A percentile compares a stretch with the other conserved stretches of the same genome.
Evolutionary conservation across 352 stramenopile species (phyloP).

Genomic region (Globisporangium barbulae): DNA sequence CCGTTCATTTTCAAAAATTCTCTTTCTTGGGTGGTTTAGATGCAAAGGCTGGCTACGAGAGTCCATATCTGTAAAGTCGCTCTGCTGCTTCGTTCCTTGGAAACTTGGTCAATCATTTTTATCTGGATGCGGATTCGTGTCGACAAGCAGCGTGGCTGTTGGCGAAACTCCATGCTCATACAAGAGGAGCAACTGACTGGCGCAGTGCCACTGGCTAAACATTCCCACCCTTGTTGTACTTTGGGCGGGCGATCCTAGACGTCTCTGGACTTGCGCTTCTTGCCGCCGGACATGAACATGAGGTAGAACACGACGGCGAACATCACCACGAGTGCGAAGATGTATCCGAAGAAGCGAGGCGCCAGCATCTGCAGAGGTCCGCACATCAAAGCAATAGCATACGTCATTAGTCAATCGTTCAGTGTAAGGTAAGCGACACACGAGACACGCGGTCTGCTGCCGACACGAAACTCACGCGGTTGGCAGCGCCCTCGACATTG

Average conservation of each 20-base stretch:
- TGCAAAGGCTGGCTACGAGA: no score
- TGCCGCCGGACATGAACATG: slow-evolving; percentile 37
- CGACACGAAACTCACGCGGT: slow-evolving; percentile 27
- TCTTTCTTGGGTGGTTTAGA: no score
- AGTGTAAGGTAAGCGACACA: background rate
- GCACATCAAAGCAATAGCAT: background rate
- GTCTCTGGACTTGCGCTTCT: slow-evolving; percentile 23
- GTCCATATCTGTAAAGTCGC: background rate
- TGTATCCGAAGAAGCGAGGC: slow-evolving; percentile 57
- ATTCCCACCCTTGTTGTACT: background rate
- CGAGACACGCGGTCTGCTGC: background rate
- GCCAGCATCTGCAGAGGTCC: slow-evolving; percentile 42
- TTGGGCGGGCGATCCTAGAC: background rate
- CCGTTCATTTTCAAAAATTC: background rate
- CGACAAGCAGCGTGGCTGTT: background rate
- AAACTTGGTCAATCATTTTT: background rate
- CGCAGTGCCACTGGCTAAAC: no score
- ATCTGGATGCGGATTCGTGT: background rate
- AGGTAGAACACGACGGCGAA: slow-evolving; percentile 51
- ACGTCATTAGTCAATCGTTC: background rate
- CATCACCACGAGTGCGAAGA: slow-evolving; percentile 49
- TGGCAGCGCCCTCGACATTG: slow-evolving; percentile 34
- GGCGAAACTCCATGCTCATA: no score
- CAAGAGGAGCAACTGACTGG: no score
- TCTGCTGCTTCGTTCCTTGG: background rate